Evolutionary conservation across 2,329 filamentous ascomycete genomes (phyloP).

Genomic region (Arthrobotrys megalospora): DNA sequence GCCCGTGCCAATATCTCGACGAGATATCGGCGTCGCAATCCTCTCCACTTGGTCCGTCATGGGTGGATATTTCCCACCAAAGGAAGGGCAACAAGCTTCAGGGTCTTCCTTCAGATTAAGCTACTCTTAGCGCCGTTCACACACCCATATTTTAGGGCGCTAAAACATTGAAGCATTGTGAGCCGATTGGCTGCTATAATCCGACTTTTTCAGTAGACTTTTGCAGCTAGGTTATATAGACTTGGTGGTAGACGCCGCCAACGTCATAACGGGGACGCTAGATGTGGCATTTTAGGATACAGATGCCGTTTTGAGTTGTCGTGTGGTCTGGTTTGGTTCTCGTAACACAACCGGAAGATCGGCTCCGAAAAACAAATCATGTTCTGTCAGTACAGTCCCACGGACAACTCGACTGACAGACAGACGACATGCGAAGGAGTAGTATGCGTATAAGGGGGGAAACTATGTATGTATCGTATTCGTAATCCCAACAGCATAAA

Average conservation of each 20-base stretch:
- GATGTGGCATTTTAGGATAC: slow-evolving; percentile 49
- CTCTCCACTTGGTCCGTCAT: slow-evolving; percentile 9
- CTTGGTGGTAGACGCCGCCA: slow-evolving; percentile 38
- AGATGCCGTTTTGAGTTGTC: slow-evolving; percentile 46
- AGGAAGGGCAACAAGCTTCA: background rate
- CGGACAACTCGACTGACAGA: slow-evolving; percentile 24
- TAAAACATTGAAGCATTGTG: slow-evolving; percentile 8
- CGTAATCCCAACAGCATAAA: slow-evolving; percentile 16
- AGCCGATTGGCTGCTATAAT: slow-evolving; percentile 27
- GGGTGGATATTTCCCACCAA: slow-evolving; percentile 14
- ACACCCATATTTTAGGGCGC: background rate
- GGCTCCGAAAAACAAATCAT: slow-evolving; percentile 43
- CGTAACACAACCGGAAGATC: slow-evolving; percentile 56
- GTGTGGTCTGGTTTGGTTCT: slow-evolving; percentile 37
- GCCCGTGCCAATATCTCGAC: slow-evolving; percentile 1
- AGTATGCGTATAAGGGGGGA: background rate
- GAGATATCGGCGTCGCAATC: slow-evolving; percentile 13
- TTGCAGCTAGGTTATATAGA: slow-evolving; percentile 1
- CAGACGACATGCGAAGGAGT: background rate
- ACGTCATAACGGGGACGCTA: slow-evolving; percentile 50
- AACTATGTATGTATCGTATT: slow-evolving; percentile 24
- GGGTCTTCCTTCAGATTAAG: slow-evolving; percentile 17
- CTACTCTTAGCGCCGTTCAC: slow-evolving; percentile 18
- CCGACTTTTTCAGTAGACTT: slow-evolving; percentile 20
- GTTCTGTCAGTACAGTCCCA: slow-evolving; percentile 8